Evolutionary conservation across 2,329 filamentous ascomycete species (phyloP).

Genomic region (Colletotrichum echinochloae): DNA sequence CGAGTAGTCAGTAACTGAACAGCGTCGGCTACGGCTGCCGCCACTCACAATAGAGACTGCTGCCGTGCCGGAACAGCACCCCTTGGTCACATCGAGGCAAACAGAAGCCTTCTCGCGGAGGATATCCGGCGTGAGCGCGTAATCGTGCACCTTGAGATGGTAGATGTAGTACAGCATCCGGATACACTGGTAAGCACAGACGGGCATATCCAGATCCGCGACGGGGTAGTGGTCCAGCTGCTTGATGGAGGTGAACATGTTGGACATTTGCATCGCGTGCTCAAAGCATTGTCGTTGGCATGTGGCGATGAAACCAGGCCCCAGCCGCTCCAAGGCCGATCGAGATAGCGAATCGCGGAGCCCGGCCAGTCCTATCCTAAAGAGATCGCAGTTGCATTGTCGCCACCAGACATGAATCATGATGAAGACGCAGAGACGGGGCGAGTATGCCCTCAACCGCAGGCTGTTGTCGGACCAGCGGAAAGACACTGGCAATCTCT

Average conservation of each 20-base stretch:
- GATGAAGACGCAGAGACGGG: constrained; percentile 67
- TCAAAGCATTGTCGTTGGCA: constrained; percentile 65
- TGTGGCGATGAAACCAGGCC: constrained; percentile 61
- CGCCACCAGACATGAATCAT: constrained; percentile 72
- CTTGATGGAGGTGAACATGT: constrained; percentile 65
- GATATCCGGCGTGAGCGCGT: constrained; percentile 58
- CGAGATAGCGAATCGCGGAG: constrained; percentile 64
- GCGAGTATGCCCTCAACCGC: constrained; percentile 67
- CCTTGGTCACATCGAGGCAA: constrained; percentile 63
- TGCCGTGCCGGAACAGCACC: constrained; percentile 64
- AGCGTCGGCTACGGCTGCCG: neutral
- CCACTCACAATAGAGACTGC: constrained; percentile 54
- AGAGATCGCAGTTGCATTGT: constrained; percentile 69
- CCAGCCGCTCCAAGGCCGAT: constrained; percentile 57
- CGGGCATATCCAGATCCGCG: constrained; percentile 66
- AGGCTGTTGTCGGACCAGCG: constrained; percentile 69
- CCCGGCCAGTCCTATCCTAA: constrained; percentile 63
- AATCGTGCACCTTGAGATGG: constrained; percentile 57
- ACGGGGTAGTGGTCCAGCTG: constrained; percentile 64
- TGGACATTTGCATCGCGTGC: constrained; percentile 66
- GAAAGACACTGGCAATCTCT: constrained; percentile 65
- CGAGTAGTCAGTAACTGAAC: constrained; percentile 29
- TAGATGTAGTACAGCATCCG: constrained; percentile 65
- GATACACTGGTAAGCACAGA: constrained; percentile 67
- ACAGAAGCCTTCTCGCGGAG: constrained; percentile 63